phyloP scores from a whole-genome alignment of 1,139 yeast species.

The Yamadazyma conglobata region DNA sequence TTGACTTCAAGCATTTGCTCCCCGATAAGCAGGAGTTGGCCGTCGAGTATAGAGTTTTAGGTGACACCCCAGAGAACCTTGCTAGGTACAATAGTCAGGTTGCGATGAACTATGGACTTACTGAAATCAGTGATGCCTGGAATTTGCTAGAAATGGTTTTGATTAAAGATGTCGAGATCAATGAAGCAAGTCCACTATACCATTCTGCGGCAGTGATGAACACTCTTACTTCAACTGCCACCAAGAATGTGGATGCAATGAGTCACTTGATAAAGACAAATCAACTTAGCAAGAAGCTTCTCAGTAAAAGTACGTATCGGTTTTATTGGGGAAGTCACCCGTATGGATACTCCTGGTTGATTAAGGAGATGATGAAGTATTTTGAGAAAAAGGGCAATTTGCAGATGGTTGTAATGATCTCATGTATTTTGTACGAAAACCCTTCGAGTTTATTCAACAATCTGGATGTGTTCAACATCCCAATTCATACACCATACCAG shows the following conservation, averaged over 20 bases:
- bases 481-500: slow-evolving; percentile 48
- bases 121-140: slow-evolving; percentile 78
- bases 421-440: slow-evolving; percentile 61
- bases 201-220: slow-evolving; percentile 9
- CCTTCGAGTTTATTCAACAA: slow-evolving; percentile 17
- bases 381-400: slow-evolving; percentile 65
- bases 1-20: slow-evolving; percentile 65
- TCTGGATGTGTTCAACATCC: slow-evolving; percentile 26
- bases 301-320: slow-evolving; percentile 19
- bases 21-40: slow-evolving; percentile 82
- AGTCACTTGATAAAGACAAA: slow-evolving; percentile 16
- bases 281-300: slow-evolving; percentile 18
- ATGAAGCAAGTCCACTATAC: slow-evolving; percentile 15
- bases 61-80: slow-evolving; percentile 60
- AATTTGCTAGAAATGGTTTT: slow-evolving; percentile 51
- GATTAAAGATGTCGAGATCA: slow-evolving; percentile 26
- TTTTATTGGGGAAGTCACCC: slow-evolving; percentile 83
- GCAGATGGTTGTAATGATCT: slow-evolving; percentile 88
- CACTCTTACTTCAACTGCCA: slow-evolving; percentile 10
- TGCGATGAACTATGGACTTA: slow-evolving; percentile 60
- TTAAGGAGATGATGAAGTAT: slow-evolving; percentile 58
- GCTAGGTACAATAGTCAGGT: slow-evolving; percentile 71
- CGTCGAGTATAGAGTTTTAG: slow-evolving; percentile 66
- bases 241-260: slow-evolving; percentile 17
- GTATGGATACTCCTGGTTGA: slow-evolving; percentile 73